A percentile compares a stretch with the other conserved stretches of the same genome.
Conservation (phyloP, 805 yeast genomes). For the Candida corydali region DNA sequence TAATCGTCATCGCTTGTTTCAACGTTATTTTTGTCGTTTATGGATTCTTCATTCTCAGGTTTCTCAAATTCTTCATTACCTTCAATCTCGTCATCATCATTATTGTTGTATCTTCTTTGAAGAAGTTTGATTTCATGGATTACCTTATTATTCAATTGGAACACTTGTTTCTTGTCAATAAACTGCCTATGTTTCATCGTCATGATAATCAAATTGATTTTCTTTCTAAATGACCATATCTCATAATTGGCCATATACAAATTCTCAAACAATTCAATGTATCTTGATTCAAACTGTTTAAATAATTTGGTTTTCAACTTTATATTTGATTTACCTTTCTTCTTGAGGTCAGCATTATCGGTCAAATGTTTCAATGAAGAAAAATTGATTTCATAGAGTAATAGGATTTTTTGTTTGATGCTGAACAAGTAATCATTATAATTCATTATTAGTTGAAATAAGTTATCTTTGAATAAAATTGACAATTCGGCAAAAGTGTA, state of each 20-base stretch:
- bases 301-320: slow-evolving; percentile 1
- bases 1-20: background rate
- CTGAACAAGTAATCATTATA: slow-evolving; percentile 3
- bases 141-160: slow-evolving; percentile 4
- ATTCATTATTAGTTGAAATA: slow-evolving; percentile 1
- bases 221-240: slow-evolving; percentile 7
- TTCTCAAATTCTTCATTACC: background rate
- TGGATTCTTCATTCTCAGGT: background rate
- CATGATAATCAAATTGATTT: slow-evolving; percentile 5
- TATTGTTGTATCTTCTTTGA: slow-evolving; percentile 4
- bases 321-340: background rate
- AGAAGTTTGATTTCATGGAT: slow-evolving; percentile 6
- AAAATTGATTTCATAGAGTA: slow-evolving; percentile 4
- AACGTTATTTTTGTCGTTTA: background rate
- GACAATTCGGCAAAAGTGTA: slow-evolving; percentile 5
- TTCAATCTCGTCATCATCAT: background rate
- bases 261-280: slow-evolving; percentile 4
- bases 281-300: slow-evolving; percentile 1
- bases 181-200: slow-evolving; percentile 5
- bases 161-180: slow-evolving; percentile 4
- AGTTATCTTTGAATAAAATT: slow-evolving; percentile 3
- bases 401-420: background rate
- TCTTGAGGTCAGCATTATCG: background rate
- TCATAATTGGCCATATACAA: slow-evolving; percentile 3
- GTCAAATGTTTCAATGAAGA: background rate